Conservation (phyloP, 2,329 filamentous ascomycete species). For the Geoglossum cookeanum region DNA sequence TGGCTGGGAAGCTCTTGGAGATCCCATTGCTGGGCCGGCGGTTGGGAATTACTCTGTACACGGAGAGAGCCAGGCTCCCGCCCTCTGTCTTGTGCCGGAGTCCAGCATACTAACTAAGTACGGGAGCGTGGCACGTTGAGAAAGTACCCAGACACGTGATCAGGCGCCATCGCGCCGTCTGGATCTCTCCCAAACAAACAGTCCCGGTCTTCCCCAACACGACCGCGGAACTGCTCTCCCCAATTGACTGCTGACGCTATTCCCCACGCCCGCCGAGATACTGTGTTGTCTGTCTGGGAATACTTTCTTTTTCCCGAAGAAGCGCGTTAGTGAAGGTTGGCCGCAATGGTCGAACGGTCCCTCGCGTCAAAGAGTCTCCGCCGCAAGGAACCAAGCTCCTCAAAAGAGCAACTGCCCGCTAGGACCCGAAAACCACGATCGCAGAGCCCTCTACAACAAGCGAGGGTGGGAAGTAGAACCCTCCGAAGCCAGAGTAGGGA, state of each 20-base stretch:
- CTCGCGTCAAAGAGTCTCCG: slow-evolving; percentile 17
- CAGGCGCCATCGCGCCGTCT: background rate
- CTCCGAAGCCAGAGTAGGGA: slow-evolving; percentile 24
- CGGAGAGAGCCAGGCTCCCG: too few relatives aligned
- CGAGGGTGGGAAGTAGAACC: slow-evolving; percentile 9
- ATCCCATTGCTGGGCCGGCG: too few relatives aligned
- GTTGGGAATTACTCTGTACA: too few relatives aligned
- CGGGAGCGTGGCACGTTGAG: too few relatives aligned
- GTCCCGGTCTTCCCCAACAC: background rate
- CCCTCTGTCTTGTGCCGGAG: too few relatives aligned
- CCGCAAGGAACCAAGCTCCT: slow-evolving; percentile 13
- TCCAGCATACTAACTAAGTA: too few relatives aligned
- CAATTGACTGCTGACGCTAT: background rate
- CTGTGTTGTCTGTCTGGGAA: background rate
- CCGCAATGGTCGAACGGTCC: slow-evolving; percentile 17
- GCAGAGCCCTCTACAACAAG: slow-evolving; percentile 3
- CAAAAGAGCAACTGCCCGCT: background rate
- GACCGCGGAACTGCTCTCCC: background rate
- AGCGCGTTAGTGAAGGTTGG: background rate
- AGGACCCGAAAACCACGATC: background rate
- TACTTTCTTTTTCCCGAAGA: background rate
- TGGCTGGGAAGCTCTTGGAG: too few relatives aligned
- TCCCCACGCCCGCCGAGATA: background rate
- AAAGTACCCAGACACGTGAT: background rate
- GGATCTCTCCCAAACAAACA: background rate